Evolutionary conservation across 2,329 filamentous ascomycete species (phyloP).

Genomic region (Chalara sp.): DNA sequence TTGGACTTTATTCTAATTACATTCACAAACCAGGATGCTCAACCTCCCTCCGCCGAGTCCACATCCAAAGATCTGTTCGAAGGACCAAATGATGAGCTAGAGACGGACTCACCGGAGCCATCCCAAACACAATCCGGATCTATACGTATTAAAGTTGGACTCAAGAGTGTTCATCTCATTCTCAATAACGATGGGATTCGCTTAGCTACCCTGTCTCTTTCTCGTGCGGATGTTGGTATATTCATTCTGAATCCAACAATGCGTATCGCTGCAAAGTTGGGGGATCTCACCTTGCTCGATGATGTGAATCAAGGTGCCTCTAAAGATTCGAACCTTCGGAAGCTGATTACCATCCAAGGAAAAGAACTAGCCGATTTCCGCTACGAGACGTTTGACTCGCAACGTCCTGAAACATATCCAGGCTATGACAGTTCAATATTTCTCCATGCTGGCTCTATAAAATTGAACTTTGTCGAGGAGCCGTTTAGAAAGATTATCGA

Average conservation of each 20-base stretch:
- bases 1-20: slow-evolving; percentile 92
- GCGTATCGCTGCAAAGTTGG: slow-evolving; percentile 79
- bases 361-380: slow-evolving; percentile 94
- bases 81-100: slow-evolving; percentile 28
- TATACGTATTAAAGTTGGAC: slow-evolving; percentile 85
- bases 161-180: slow-evolving; percentile 90
- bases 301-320: slow-evolving; percentile 89
- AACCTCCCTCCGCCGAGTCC: slow-evolving; percentile 33
- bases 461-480: slow-evolving; percentile 94
- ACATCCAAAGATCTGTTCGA: slow-evolving; percentile 26
- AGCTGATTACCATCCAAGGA: slow-evolving; percentile 90
- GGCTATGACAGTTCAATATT: slow-evolving; percentile 92
- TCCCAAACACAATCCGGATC: slow-evolving; percentile 27
- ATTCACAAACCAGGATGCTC: slow-evolving; percentile 57
- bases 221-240: slow-evolving; percentile 84
- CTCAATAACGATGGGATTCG: slow-evolving; percentile 97
- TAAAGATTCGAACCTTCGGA: slow-evolving; percentile 71
- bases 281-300: slow-evolving; percentile 82
- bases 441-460: slow-evolving; percentile 87
- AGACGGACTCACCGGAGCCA: slow-evolving; percentile 9
- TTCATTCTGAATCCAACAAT: slow-evolving; percentile 76
- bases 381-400: slow-evolving; percentile 88
- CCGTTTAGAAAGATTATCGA: slow-evolving; percentile 97
- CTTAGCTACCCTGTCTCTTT: slow-evolving; percentile 85
- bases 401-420: slow-evolving; percentile 66